Evolutionary conservation across 495 filamentous ascomycete genomes (phyloP), one percentile per base, ranked within the genome.

Genomic region (Podospora appendiculata): DNA sequence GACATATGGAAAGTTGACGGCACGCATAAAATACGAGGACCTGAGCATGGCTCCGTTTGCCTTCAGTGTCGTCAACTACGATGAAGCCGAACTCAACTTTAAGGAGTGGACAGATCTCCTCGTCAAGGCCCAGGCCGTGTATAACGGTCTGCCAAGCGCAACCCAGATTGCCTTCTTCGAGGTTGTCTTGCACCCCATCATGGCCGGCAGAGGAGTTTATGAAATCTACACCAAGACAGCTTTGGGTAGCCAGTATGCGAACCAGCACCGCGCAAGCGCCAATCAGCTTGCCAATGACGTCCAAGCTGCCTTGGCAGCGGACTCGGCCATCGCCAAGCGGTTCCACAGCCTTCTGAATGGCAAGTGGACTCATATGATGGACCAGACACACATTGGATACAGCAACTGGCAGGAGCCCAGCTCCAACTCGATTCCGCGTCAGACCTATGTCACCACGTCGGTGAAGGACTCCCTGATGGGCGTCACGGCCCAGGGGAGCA

Each of bases 11-110:
- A 75, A 72, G 62, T 74, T 79, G 32, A 73, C 74, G 5, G 73
- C 74, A 5, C 65, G 81, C 8, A 67, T 81, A 43, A 86, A 84
- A 59, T 85, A 82, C 53, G 82, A 87, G 54, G 73, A 79, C 18
- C 38, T 70, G 16, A 62, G 62, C 47, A 65, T 82, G 6, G 77
- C 82, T 14, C 71, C 74, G 0, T 71, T 68, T 11, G 78, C 68
- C 17, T 86, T 82, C 68, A 74, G 66, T 53, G 50, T 77, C 5
- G 60, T 80, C 50, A 77, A 86, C 65, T 86, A 85, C 65, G 74
- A 80, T 52, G 83, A 87, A 64, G 82, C 76, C 16, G 83, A 84
- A 49, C 63, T 60, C 2, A 72, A 84, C 40, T 70, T 81, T 14
- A 58, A 67, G 4, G 70, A 79, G 47, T 87, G 84, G 84, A 58